These are phyloP conservation scores for Penicillium samsonianum DNA, from an alignment of 495 filamentous ascomycete species.

Conservation along the genomic window DNA sequence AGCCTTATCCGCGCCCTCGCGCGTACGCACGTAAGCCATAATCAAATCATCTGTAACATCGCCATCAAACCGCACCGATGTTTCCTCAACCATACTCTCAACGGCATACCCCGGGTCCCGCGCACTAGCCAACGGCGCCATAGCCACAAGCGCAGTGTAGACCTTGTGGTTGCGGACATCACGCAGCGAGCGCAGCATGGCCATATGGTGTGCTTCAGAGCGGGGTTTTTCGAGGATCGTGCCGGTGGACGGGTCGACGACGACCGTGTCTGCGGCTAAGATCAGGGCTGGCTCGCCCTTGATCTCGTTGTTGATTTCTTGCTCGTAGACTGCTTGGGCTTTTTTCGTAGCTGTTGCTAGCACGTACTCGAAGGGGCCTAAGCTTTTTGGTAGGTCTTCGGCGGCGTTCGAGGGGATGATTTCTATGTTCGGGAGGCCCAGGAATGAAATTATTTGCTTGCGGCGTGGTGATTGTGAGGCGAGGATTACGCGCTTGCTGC, in stretches of 20 bases:
- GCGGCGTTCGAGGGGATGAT: conserved; percentile 76
- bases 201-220: conserved; percentile 73
- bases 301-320: conserved; percentile 58
- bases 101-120: conserved; percentile 81
- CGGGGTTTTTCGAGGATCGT: conserved; percentile 87
- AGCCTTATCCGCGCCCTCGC: conserved; percentile 95
- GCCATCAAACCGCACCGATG: conserved; percentile 74
- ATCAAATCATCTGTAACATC: conserved; percentile 80
- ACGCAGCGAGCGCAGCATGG: conserved; percentile 77
- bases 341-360: conserved; percentile 83
- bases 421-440: conserved; percentile 77
- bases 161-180: conserved; percentile 75
- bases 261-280: conserved; percentile 88
- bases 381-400: conserved; percentile 80
- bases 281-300: conserved; percentile 79
- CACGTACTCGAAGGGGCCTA: conserved; percentile 87
- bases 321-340: conserved; percentile 72
- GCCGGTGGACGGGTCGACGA: conserved; percentile 64
- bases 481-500: conserved; percentile 75
- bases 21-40: conserved; percentile 80
- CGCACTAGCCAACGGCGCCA: conserved; percentile 76
- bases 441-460: conserved; percentile 69
- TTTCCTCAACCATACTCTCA: conserved; percentile 83
- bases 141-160: conserved; percentile 76
- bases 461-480: conserved; percentile 86